Evolutionary conservation across 257 asterid species (phyloP), one percentile per base, ranked within the genome.

Genomic region (Verbascum thapsus): DNA sequence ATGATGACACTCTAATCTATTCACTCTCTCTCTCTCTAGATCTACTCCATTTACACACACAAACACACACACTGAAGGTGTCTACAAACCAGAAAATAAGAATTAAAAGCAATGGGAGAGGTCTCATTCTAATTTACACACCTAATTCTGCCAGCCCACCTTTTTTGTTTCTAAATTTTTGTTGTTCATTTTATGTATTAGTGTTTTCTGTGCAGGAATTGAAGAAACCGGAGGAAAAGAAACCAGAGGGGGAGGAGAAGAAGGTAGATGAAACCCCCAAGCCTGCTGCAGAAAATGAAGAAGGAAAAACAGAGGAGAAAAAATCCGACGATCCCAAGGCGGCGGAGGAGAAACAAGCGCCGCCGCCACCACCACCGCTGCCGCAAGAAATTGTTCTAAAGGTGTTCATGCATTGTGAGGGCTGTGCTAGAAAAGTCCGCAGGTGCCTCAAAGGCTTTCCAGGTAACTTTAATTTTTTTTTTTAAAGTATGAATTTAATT

Each of bases 321-420:
- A 83, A 76, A 53, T 39, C 73, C 1, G 85, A 76, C 13, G 76
- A 53, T 16, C 26, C 82, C 48, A 67, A 82, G 74, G 79, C 53
- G 23, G 63, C n/a, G 39, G 7, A 23, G 19, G 62, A 51, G 17
- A 73, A 71, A 30, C 54, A 54, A 18, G 41, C 81, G 12, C 69
- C 77, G 19, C 73, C 75, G 39, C 78, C 81, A 1, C 91, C 91
- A 0, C n/a, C n/a, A n/a, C 86, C 88, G 6, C 85, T 87, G 50
- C 96, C 94, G 23, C 95, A 69, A 30, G 97, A 89, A 63, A 85
- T 94, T 57, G 79, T 90, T 2, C 66, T 94, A 39, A 84, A 70
- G 63, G 96, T 92, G 3, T 90, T 42, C 96, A 92, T 92, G 99
- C 99, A 92, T 82, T 92, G 99, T 38, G 99, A 94, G 75, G 99